Percentiles rank a stretch among this genome's conserved stretches.
Evolutionary conservation across 225 moss, liverwort and hornwort species (phyloP).

Genomic region (Lunularia cruciata): DNA sequence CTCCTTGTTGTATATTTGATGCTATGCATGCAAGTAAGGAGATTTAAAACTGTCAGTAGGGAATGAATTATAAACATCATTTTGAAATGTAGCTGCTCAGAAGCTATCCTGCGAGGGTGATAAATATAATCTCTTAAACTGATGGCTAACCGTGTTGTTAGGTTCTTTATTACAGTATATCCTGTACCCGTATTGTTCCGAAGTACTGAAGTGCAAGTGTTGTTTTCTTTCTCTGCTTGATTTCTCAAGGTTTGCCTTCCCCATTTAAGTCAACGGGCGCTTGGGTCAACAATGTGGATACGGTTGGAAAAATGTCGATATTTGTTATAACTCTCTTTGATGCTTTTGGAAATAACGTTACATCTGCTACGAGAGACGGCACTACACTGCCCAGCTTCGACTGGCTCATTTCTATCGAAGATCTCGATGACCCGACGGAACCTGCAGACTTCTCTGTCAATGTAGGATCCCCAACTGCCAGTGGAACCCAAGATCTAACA

Average conservation of each 20-base stretch:
- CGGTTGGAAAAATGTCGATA: not conserved
- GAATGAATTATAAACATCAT: no score
- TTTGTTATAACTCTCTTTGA: slow-evolving; percentile 10
- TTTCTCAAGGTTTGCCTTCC: not conserved
- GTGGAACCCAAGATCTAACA: not conserved
- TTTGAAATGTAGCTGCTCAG: no score
- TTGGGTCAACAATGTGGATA: not conserved
- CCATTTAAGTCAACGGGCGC: not conserved
- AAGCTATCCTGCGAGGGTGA: no score
- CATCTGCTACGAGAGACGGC: not conserved
- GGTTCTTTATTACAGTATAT: no score
- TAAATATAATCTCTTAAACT: no score
- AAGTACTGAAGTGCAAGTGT: no score
- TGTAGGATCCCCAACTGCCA: not conserved
- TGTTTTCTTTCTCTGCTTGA: no score
- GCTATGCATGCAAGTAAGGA: no score
- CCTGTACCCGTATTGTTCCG: no score
- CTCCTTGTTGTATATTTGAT: no score
- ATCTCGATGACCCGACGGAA: not conserved
- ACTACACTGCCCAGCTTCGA: not conserved
- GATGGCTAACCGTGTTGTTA: no score
- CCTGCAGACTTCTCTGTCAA: not conserved
- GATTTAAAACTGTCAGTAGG: no score
- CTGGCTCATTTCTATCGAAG: not conserved
- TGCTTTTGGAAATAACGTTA: not conserved